phyloP scores from a whole-genome alignment of 2,329 filamentous ascomycete genomes.

The Aspergillus terreus region DNA sequence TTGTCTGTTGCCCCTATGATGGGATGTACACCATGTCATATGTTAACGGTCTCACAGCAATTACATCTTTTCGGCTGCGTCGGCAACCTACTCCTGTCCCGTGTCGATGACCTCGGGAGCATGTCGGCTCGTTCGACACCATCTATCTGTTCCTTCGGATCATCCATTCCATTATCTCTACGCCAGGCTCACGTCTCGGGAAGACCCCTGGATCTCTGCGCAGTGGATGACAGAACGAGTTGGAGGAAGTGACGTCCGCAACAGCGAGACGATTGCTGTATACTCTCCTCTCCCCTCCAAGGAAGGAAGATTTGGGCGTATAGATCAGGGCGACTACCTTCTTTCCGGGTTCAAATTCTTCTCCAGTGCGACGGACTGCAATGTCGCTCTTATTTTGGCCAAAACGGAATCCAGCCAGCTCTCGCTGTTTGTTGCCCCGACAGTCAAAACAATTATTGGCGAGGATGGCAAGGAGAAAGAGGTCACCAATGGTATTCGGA shows the following conservation, averaged over 20 bases:
- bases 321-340: conserved; percentile 29
- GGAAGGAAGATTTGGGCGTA: conserved; percentile 2
- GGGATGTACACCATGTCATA: neutral
- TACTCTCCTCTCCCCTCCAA: conserved; percentile 21
- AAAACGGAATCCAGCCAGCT: conserved; percentile 53
- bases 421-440: conserved; percentile 63
- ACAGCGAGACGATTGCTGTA: conserved; percentile 60
- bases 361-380: conserved; percentile 61
- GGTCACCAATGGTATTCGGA: conserved; percentile 60
- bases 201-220: conserved; percentile 60
- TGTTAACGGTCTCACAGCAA: conserved; percentile 12
- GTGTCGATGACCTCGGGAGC: conserved; percentile 27
- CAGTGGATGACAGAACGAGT: conserved; percentile 75
- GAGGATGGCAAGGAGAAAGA: conserved; percentile 24
- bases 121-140: conserved; percentile 17
- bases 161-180: conserved; percentile 9
- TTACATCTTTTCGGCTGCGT: conserved; percentile 24
- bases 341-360: conserved; percentile 71
- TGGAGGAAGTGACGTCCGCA: conserved; percentile 66
- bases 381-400: conserved; percentile 63
- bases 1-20: conserved; percentile 13
- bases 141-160: conserved; percentile 13
- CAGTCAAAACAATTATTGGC: conserved; percentile 41
- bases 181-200: neutral
- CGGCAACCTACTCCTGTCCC: conserved; percentile 23